Percentiles rank a stretch among this genome's conserved stretches.
phyloP scores from a whole-genome alignment of 2,329 filamentous ascomycete species.

The Blastomyces silverae region DNA sequence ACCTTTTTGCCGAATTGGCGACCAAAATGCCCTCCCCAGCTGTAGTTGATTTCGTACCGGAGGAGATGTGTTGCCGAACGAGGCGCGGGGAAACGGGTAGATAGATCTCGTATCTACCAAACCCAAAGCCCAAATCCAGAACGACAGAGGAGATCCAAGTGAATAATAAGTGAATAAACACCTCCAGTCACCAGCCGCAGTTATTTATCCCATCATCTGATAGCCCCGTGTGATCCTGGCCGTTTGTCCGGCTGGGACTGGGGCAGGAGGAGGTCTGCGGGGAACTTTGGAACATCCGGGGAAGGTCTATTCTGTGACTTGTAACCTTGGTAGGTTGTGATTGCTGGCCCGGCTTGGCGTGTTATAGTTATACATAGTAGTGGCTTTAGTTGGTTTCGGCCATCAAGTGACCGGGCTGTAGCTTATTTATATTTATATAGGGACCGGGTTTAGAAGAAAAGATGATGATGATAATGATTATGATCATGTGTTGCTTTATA shows the following conservation, averaged over 20 bases:
- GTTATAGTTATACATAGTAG: no score
- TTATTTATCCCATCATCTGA: background rate
- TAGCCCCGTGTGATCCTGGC: background rate
- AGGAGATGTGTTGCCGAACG: background rate
- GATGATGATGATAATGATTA: no score
- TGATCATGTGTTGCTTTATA: no score
- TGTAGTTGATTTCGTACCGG: background rate
- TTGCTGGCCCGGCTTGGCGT: constrained; percentile 4
- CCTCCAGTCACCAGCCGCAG: no score
- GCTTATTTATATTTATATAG: no score
- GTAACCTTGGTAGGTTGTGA: no score
- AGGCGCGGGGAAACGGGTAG: background rate
- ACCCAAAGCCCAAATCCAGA: background rate
- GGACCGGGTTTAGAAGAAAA: no score
- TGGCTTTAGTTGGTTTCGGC: no score
- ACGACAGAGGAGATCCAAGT: background rate
- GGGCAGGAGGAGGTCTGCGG: background rate
- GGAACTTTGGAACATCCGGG: background rate
- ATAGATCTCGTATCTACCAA: background rate
- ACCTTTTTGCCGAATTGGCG: background rate
- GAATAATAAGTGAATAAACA: no score
- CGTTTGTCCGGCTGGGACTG: background rate
- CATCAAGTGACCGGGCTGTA: no score
- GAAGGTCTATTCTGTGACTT: no score
- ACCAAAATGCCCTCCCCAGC: background rate